Evolutionary conservation across 129 eudicot genomes (phyloP).

Genomic region (Sambucus nigra): DNA sequence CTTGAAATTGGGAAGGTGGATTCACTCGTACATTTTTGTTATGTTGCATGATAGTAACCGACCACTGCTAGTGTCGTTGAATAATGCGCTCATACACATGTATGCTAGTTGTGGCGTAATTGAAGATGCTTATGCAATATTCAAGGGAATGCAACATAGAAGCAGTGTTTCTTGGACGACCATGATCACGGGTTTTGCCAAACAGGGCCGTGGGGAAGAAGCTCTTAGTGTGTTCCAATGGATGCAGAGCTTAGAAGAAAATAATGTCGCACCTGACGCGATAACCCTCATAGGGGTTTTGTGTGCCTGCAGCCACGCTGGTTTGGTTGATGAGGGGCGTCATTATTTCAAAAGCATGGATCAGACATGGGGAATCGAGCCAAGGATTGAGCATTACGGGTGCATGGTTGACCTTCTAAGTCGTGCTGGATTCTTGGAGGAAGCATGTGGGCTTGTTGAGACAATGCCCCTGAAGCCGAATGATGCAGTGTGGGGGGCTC

Average conservation of each 20-base stretch:
- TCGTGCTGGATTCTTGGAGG: conserved; percentile 63
- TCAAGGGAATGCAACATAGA: conserved; percentile 33
- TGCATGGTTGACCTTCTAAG: conserved; percentile 75
- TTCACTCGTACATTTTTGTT: conserved; percentile 34
- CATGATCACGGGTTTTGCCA: conserved; percentile 61
- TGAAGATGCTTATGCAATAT: conserved; percentile 38
- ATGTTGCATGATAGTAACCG: conserved; percentile 9
- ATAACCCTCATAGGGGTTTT: conserved; percentile 49
- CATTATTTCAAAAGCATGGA: conserved; percentile 33
- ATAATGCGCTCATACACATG: conserved; percentile 65
- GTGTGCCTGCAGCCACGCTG: conserved; percentile 71
- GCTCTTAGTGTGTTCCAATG: conserved; percentile 39
- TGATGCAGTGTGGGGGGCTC: conserved; percentile 69
- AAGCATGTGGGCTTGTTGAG: conserved; percentile 42
- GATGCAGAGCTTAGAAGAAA: conserved; percentile 32
- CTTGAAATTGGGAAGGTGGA: conserved; percentile 55
- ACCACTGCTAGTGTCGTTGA: conserved; percentile 25
- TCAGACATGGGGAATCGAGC: conserved; percentile 37
- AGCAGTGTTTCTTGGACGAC: conserved; percentile 59
- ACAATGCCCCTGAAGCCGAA: conserved; percentile 68
- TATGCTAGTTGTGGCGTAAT: conserved; percentile 65
- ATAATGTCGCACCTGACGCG: conserved; percentile 34
- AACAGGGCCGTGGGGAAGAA: conserved; percentile 55
- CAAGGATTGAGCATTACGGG: conserved; percentile 63
- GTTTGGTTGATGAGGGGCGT: conserved; percentile 50